A percentile compares a stretch with the other conserved stretches of the same genome.
Evolutionary conservation across 768 basidiomycete species (phyloP).

Genomic region (Hypholoma sublateritium): DNA sequence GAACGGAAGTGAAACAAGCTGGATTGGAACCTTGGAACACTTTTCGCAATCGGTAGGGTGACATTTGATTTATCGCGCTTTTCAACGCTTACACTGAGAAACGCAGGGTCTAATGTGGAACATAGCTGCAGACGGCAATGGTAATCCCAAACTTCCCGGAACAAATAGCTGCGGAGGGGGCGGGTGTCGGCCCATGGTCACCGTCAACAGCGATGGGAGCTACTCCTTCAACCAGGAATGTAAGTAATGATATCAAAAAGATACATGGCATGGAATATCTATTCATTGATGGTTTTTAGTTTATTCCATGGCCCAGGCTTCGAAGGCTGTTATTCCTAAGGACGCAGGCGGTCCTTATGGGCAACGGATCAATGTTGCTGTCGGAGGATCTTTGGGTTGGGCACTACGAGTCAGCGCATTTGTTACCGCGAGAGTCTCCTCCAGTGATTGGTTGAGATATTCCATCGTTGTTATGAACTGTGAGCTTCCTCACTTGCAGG

Average conservation of each 20-base stretch:
- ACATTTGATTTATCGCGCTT: not conserved
- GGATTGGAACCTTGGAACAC: conserved; percentile 30
- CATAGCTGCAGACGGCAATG: conserved; percentile 61
- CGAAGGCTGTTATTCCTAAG: conserved; percentile 70
- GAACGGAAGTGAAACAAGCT: conserved; percentile 13
- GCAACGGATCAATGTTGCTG: conserved; percentile 62
- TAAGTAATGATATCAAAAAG: conserved; percentile 25
- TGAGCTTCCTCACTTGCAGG: conserved; percentile 22
- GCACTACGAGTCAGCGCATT: conserved; percentile 67
- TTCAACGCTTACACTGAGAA: not conserved
- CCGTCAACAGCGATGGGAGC: conserved; percentile 62
- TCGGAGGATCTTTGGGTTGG: conserved; percentile 56
- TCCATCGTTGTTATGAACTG: conserved; percentile 76
- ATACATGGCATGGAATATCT: too few relatives aligned
- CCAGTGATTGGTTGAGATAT: conserved; percentile 62
- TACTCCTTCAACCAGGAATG: conserved; percentile 76
- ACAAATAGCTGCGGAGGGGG: conserved; percentile 58
- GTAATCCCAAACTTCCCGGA: conserved; percentile 65
- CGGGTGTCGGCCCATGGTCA: conserved; percentile 67
- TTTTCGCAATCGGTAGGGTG: conserved; percentile 41
- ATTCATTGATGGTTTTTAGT: conserved; percentile 32
- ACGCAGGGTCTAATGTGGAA: conserved; percentile 70
- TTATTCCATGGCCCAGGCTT: conserved; percentile 74
- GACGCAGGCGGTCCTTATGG: conserved; percentile 69
- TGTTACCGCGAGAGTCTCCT: conserved; percentile 52